Evolutionary conservation across 73 alveolate genomes (phyloP).

Genomic region (Effrenium voratum): DNA sequence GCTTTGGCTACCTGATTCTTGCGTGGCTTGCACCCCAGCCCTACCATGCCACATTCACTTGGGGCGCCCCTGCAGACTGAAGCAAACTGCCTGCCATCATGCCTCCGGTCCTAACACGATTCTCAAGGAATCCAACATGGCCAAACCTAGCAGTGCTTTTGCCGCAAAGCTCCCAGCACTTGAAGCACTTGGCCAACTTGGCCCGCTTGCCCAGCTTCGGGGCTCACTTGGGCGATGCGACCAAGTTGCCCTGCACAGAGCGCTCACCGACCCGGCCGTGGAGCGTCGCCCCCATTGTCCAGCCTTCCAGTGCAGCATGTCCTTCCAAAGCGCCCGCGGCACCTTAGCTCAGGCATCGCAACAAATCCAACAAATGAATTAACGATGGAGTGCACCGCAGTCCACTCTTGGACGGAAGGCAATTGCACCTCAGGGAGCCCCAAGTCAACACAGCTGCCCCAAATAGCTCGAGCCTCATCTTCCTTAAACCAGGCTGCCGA

Average conservation of each 20-base stretch:
- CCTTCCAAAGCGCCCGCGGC: neutral
- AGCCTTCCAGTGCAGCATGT: conserved; percentile 10
- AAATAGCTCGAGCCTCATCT: neutral
- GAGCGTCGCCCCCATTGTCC: neutral
- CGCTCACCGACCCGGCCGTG: neutral
- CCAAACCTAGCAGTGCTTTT: too few species aligned
- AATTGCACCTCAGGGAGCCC: neutral
- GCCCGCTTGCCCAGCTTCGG: neutral
- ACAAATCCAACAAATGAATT: neutral
- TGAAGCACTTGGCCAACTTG: neutral
- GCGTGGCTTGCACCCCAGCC: too few species aligned
- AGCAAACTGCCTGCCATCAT: too few species aligned
- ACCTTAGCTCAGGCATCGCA: neutral
- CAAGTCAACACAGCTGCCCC: neutral
- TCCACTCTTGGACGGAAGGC: conserved; percentile 31
- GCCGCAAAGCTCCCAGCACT: too few species aligned
- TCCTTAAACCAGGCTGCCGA: conserved; percentile 15
- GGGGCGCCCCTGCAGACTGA: too few species aligned
- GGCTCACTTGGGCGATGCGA: conserved; percentile 2
- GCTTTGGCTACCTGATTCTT: too few species aligned
- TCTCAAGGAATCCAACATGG: too few species aligned
- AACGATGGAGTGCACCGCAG: neutral
- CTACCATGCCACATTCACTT: too few species aligned
- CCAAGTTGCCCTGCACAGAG: conserved; percentile 4
- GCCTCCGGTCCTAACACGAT: too few species aligned